Percentiles rank a stretch among this genome's conserved stretches.
These are phyloP conservation scores for Mycena epipterygia DNA, from an alignment of 768 basidiomycete species.

Conservation along the genomic window DNA sequence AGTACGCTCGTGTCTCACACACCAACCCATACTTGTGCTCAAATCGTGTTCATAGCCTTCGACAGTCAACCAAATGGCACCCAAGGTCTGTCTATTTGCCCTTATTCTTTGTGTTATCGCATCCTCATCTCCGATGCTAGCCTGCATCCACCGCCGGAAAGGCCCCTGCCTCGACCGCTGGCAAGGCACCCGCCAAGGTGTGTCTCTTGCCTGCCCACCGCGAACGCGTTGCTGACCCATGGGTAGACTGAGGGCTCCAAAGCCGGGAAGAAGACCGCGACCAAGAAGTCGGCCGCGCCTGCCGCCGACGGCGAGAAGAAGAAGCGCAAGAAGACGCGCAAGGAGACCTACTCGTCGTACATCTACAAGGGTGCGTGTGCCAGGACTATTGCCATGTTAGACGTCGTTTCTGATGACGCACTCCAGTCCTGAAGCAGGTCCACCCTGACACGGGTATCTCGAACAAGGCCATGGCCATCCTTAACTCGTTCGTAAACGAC, in stretches of 20 bases:
- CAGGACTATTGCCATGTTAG: not conserved
- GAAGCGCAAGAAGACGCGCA: conserved; percentile 83
- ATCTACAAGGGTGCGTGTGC: conserved; percentile 68
- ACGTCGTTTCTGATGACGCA: conserved; percentile 6
- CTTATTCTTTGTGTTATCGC: not conserved
- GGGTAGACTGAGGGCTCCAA: conserved; percentile 52
- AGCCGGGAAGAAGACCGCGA: conserved; percentile 72
- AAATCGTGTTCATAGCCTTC: conserved; percentile 31
- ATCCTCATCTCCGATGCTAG: conserved; percentile 40
- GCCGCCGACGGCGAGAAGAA: conserved; percentile 78
- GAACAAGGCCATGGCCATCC: conserved; percentile 89
- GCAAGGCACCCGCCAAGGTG: conserved; percentile 72
- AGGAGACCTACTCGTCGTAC: conserved; percentile 83
- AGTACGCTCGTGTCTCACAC: conserved; percentile 1
- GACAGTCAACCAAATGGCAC: conserved; percentile 52
- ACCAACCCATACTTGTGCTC: conserved; percentile 16
- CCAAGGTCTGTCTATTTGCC: conserved; percentile 44
- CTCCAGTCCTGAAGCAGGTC: conserved; percentile 86
- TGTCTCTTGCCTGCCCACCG: not conserved
- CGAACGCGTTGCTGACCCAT: conserved; percentile 2
- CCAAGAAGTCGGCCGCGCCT: conserved; percentile 61
- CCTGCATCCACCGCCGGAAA: conserved; percentile 84
- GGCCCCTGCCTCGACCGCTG: conserved; percentile 74
- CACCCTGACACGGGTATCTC: conserved; percentile 96
- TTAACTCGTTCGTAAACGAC: conserved; percentile 89